Evolutionary conservation across 805 yeast genomes (phyloP).

Genomic region (Barnettozyma sp.): DNA sequence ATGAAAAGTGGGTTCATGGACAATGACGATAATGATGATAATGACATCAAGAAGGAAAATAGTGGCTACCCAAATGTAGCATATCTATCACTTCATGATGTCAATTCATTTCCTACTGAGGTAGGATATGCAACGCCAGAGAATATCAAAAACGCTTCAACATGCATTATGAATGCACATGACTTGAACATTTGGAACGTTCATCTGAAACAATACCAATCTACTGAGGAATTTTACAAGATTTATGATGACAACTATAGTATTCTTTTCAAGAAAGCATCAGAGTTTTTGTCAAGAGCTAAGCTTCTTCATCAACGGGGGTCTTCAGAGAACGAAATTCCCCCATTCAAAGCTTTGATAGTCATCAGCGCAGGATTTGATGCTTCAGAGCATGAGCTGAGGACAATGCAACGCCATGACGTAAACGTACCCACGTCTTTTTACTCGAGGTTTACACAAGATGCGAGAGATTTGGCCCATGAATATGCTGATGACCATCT

Average conservation of each 20-base stretch:
- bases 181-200: slow-evolving; percentile 79
- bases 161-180: slow-evolving; percentile 63
- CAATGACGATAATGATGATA: slow-evolving; percentile 40
- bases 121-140: slow-evolving; percentile 67
- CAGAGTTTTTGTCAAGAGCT: slow-evolving; percentile 49
- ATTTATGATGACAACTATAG: slow-evolving; percentile 57
- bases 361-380: slow-evolving; percentile 86
- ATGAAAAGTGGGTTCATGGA: slow-evolving; percentile 58
- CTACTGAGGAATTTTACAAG: slow-evolving; percentile 57
- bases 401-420: slow-evolving; percentile 80
- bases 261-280: slow-evolving; percentile 56
- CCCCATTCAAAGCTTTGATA: slow-evolving; percentile 48
- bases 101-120: slow-evolving; percentile 83
- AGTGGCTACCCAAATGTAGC: slow-evolving; percentile 57
- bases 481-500: slow-evolving; percentile 54
- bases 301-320: slow-evolving; percentile 26
- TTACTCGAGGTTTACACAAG: slow-evolving; percentile 64
- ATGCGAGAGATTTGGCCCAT: slow-evolving; percentile 62
- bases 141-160: slow-evolving; percentile 66
- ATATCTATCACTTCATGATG: slow-evolving; percentile 77
- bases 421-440: slow-evolving; percentile 79
- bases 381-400: slow-evolving; percentile 75
- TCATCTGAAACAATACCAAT: slow-evolving; percentile 60
- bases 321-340: slow-evolving; percentile 17
- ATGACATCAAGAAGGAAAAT: slow-evolving; percentile 32